Percentiles rank a stretch among this genome's conserved stretches.
Conservation (phyloP, 345 rosid species). For the Eucalyptus globulus region DNA sequence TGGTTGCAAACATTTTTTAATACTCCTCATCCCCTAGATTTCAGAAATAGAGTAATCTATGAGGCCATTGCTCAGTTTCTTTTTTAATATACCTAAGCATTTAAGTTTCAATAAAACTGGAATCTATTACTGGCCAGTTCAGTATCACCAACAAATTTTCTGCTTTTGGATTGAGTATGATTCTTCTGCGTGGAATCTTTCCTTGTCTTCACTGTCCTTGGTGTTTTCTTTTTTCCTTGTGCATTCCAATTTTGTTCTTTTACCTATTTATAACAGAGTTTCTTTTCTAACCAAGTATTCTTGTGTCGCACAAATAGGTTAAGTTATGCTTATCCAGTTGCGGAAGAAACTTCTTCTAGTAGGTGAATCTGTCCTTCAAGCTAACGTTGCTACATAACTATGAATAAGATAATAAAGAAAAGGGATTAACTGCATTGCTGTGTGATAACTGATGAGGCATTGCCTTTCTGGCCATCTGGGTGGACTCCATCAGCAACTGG, state of each 20-base stretch:
- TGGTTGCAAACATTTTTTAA: neutral
- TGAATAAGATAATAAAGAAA: neutral
- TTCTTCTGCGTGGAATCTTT: neutral
- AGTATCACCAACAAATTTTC: neutral
- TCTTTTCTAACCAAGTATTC: neutral
- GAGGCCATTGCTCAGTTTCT: neutral
- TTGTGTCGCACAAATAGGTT: neutral
- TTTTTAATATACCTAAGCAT: neutral
- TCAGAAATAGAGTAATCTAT: neutral
- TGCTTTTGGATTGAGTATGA: neutral
- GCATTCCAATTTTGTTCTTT: neutral
- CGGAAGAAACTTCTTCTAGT: neutral
- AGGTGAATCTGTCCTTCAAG: neutral
- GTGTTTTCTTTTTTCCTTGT: neutral
- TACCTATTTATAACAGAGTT: neutral
- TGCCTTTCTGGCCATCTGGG: neutral
- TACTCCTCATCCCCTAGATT: neutral
- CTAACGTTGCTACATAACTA: neutral
- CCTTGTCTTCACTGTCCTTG: neutral
- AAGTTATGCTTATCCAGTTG: neutral
- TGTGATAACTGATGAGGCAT: neutral
- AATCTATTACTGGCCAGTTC: neutral
- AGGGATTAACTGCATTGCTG: neutral
- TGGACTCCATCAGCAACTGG: neutral
- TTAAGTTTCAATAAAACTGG: neutral